Evolutionary conservation across 2,329 filamentous ascomycete genomes (phyloP), one percentile per base, ranked within the genome.

Genomic region (Polytolypa hystricis): DNA sequence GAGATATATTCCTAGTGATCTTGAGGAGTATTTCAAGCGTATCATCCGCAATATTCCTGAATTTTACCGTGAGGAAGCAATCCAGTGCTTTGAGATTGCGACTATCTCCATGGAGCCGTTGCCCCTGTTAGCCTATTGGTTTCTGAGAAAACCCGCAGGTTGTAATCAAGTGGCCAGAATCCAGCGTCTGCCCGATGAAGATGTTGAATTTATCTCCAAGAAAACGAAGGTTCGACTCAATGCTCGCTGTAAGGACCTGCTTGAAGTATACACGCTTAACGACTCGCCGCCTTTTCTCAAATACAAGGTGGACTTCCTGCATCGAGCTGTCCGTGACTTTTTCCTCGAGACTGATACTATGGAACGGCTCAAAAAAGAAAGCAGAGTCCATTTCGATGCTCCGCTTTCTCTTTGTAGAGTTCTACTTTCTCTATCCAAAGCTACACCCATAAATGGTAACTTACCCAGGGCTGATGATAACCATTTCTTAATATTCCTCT

Each of bases 11-110:
- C 52, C 51, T 2, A 5, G 30, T 2, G 48, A 47, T 15, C 30
- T 54, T 3, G 43, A 53, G 18, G 18, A 35, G 4, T 40, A 46
- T 14, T 52, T 47, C 39, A 10, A 37, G 1, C 36, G 42, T 9
- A 49, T 52, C 12, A 29, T 54, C 2, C 18, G 42, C 1, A 40
- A 16, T 5, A 40, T 53, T 20, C 41, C 45, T 3, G 23, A 36
- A 0, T 14, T 48, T 12, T 48, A 49, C 26, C 17, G 18, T 18
- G 20, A 43, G 18, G 35, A 47, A 11, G 35, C 45, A 4, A 40
- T 46, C 1, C 35, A 35, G 30, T 25, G 36, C 14, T 49, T 46
- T 23, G 27, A 30, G 9, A 18, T 42, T 2, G 18, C 26, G 8
- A 9, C 45, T 3, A 15, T 28, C 7, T 31, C 35, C 9, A 19